Percentiles rank a stretch among this genome's conserved stretches.
These are phyloP conservation scores for Mycena citricolor DNA, from an alignment of 1,284 basidiomycete species.

Conservation along the genomic window DNA sequence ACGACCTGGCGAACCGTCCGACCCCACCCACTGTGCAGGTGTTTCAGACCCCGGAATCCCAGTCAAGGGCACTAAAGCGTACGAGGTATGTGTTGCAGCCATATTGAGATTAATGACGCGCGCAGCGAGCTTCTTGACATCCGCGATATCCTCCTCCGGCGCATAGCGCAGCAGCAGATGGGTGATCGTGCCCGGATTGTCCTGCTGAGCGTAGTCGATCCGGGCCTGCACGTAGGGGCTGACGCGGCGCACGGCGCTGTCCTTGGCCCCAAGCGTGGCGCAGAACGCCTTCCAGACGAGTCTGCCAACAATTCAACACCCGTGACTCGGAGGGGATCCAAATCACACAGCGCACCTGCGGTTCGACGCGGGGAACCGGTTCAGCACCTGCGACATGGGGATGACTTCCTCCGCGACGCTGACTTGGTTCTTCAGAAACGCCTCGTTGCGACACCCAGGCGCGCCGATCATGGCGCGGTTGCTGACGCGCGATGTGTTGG, in stretches of 20 bases:
- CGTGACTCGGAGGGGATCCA: neutral
- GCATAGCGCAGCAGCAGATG: constrained; percentile 22
- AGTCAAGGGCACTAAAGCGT: constrained; percentile 55
- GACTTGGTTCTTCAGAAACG: constrained; percentile 30
- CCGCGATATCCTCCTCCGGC: constrained; percentile 25
- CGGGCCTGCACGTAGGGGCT: constrained; percentile 18
- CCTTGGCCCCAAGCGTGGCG: constrained; percentile 17
- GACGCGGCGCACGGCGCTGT: constrained; percentile 11
- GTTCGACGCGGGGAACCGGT: constrained; percentile 24
- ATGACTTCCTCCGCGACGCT: constrained; percentile 22
- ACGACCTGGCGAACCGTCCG: constrained; percentile 41
- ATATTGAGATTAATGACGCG: constrained; percentile 31
- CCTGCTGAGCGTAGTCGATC: constrained; percentile 22
- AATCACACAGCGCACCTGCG: constrained; percentile 42
- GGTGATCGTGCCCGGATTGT: constrained; percentile 22
- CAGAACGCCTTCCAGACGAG: constrained; percentile 24
- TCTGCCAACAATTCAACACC: constrained; percentile 4
- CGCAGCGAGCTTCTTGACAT: constrained; percentile 16
- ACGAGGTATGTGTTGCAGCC: constrained; percentile 34
- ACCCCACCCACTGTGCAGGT: too few relatives aligned
- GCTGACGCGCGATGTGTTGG: constrained; percentile 41
- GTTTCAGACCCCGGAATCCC: too few relatives aligned
- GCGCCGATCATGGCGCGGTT: constrained; percentile 48
- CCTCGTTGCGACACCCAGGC: constrained; percentile 40
- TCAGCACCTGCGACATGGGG: constrained; percentile 19